phyloP scores from a whole-genome alignment of 805 yeast genomes.

The Teunomyces panamensis region DNA sequence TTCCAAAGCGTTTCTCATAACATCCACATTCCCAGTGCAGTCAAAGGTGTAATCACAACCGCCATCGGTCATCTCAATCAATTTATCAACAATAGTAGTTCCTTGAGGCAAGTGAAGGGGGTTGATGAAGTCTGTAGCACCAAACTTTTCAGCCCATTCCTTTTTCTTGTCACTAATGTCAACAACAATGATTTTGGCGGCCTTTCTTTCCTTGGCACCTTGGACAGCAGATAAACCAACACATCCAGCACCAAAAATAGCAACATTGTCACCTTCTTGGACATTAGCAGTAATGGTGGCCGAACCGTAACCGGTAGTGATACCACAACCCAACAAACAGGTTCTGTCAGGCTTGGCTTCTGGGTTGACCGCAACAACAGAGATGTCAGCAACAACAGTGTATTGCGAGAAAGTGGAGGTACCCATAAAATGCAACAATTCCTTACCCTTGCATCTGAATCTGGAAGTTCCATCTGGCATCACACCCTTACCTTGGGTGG shows the following conservation, averaged over 20 bases:
- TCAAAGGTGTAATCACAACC: constrained; percentile 96
- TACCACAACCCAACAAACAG: constrained; percentile 96
- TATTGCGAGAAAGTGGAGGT: constrained; percentile 96
- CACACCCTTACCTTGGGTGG: constrained; percentile 96
- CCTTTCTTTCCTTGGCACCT: constrained; percentile 85
- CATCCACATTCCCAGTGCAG: constrained; percentile 94
- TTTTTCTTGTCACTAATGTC: constrained; percentile 84
- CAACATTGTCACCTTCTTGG: constrained; percentile 87
- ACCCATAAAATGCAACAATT: constrained; percentile 93
- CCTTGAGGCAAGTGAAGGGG: constrained; percentile 76
- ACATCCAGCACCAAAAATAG: constrained; percentile 97
- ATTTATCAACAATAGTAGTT: constrained; percentile 72
- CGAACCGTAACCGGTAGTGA: constrained; percentile 98
- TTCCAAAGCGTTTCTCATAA: constrained; percentile 95
- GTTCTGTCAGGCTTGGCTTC: constrained; percentile 81
- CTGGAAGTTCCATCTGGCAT: constrained; percentile 98
- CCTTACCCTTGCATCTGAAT: constrained; percentile 82
- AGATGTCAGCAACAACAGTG: constrained; percentile 96
- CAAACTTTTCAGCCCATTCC: constrained; percentile 83
- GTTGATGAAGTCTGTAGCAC: constrained; percentile 94
- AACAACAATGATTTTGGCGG: constrained; percentile 76
- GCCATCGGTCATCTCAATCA: constrained; percentile 89
- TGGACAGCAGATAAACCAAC: constrained; percentile 95
- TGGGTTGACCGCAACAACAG: constrained; percentile 87
- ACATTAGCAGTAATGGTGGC: constrained; percentile 93